These are phyloP conservation scores for Earliella scabrosa DNA, from an alignment of 1,284 basidiomycete genomes.

Conservation along the genomic window DNA sequence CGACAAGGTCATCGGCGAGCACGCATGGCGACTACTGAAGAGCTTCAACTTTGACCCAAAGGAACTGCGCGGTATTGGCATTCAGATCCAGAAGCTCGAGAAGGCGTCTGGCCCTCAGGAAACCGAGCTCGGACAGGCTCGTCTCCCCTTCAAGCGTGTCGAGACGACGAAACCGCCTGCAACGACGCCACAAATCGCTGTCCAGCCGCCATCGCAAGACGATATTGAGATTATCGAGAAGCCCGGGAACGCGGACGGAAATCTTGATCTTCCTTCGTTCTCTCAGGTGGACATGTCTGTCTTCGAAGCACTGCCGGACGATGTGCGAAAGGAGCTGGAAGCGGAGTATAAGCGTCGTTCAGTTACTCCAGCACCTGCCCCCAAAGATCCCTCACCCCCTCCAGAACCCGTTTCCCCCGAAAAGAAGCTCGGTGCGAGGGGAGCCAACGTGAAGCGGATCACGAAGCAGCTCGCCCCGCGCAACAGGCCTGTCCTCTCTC, in stretches of 20 bases:
- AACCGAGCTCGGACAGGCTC: conserved; percentile 51
- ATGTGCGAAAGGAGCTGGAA: conserved; percentile 73
- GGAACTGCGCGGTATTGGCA: conserved; percentile 92
- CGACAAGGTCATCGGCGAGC: conserved; percentile 70
- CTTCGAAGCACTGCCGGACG: conserved; percentile 71
- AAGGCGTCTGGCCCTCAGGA: conserved; percentile 32
- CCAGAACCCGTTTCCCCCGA: conserved; percentile 5
- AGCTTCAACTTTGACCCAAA: conserved; percentile 79
- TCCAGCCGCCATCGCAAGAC: conserved; percentile 43
- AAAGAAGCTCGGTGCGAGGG: conserved; percentile 37
- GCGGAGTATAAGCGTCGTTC: conserved; percentile 66
- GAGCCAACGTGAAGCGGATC: conserved; percentile 56
- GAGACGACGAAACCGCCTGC: conserved; percentile 23
- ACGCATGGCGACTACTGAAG: conserved; percentile 78
- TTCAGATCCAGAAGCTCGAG: conserved; percentile 92
- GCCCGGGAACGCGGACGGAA: conserved; percentile 7
- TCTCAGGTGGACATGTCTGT: conserved; percentile 79
- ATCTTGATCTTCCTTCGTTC: conserved; percentile 61
- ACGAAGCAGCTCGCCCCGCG: conserved; percentile 65
- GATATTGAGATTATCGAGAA: conserved; percentile 24
- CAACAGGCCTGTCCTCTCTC: conserved; percentile 46
- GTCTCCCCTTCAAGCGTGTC: conserved; percentile 54
- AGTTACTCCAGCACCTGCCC: conserved; percentile 41
- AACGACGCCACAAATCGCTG: conserved; percentile 32
- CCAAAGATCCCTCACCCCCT: conserved; percentile 21